phyloP scores from a whole-genome alignment of 768 basidiomycete genomes.

The Boletus tylopilopsis region DNA sequence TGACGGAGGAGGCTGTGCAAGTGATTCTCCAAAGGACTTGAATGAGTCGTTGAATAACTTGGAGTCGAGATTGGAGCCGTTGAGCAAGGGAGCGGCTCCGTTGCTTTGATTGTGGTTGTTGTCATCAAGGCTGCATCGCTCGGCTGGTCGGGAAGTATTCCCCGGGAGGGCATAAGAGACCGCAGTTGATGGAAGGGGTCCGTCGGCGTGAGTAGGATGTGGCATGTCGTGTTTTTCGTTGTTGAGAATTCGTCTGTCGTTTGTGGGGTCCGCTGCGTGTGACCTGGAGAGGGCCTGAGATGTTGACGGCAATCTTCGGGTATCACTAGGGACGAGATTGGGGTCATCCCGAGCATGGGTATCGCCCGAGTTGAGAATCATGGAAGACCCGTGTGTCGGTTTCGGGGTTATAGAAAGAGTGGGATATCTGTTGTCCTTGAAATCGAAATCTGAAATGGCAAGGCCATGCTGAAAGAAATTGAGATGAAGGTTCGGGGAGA shows the following conservation, averaged over 20 bases:
- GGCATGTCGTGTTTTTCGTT: slow-evolving; percentile 21
- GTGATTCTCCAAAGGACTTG: slow-evolving; percentile 30
- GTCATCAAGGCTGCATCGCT: slow-evolving; percentile 53
- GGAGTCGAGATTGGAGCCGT: slow-evolving; percentile 27
- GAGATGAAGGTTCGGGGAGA: slow-evolving; percentile 33
- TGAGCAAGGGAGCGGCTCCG: slow-evolving; percentile 21
- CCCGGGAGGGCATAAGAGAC: slow-evolving; percentile 46
- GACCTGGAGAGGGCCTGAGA: slow-evolving; percentile 13
- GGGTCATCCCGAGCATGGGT: slow-evolving; percentile 23
- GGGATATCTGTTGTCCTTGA: slow-evolving; percentile 61
- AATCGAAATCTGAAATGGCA: slow-evolving; percentile 55
- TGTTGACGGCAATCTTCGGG: slow-evolving; percentile 11
- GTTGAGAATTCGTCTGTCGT: slow-evolving; percentile 23
- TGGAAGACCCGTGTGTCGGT: slow-evolving; percentile 22
- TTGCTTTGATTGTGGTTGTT: slow-evolving; percentile 18
- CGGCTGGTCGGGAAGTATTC: slow-evolving; percentile 43
- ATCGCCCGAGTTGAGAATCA: slow-evolving; percentile 30
- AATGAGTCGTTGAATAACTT: slow-evolving; percentile 28
- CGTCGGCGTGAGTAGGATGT: slow-evolving; percentile 12
- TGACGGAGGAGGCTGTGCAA: slow-evolving; percentile 22
- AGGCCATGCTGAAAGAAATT: slow-evolving; percentile 51
- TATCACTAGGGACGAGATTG: slow-evolving; percentile 5
- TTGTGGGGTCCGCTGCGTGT: slow-evolving; percentile 12
- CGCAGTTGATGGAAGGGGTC: slow-evolving; percentile 28
- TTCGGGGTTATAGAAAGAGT: slow-evolving; percentile 27